Percentiles rank a stretch among this genome's conserved stretches.
Conservation (phyloP, 441 rosid species). For the Cnidoscolus chayamansa region DNA sequence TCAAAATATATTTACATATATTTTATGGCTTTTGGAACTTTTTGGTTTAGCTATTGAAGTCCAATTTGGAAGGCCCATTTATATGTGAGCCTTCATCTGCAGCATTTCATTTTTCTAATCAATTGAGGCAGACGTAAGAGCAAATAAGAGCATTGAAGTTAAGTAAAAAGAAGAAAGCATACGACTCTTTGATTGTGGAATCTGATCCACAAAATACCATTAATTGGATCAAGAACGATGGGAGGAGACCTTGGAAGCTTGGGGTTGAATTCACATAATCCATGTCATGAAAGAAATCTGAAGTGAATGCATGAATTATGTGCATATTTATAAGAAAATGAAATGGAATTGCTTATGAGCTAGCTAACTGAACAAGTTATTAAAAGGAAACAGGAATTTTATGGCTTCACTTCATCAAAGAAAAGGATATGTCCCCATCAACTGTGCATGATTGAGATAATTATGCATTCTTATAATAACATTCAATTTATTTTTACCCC, state of each 20-base stretch:
- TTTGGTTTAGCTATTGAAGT: background rate
- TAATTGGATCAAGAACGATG: background rate
- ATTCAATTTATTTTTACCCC: background rate
- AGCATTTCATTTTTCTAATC: background rate
- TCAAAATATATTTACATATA: background rate
- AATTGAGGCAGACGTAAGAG: background rate
- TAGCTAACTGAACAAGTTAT: background rate
- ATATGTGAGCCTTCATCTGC: background rate
- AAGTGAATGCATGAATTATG: constrained; percentile 8
- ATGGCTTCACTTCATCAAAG: background rate
- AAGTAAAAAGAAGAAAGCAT: background rate
- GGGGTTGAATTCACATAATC: background rate
- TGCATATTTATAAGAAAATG: constrained; percentile 23
- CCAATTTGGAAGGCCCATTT: background rate
- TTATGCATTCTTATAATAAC: background rate
- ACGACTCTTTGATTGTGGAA: background rate
- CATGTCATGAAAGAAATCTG: constrained; percentile 30
- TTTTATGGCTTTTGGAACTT: background rate
- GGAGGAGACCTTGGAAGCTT: background rate
- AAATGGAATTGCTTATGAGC: background rate
- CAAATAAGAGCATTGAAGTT: background rate
- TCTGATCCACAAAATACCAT: background rate
- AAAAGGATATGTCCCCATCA: no score
- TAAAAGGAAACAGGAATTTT: background rate
- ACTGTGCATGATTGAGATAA: background rate